These are phyloP conservation scores for Chaetomiaceae sp. DNA, from an alignment of 2,329 filamentous ascomycete species.

Conservation along the genomic window DNA sequence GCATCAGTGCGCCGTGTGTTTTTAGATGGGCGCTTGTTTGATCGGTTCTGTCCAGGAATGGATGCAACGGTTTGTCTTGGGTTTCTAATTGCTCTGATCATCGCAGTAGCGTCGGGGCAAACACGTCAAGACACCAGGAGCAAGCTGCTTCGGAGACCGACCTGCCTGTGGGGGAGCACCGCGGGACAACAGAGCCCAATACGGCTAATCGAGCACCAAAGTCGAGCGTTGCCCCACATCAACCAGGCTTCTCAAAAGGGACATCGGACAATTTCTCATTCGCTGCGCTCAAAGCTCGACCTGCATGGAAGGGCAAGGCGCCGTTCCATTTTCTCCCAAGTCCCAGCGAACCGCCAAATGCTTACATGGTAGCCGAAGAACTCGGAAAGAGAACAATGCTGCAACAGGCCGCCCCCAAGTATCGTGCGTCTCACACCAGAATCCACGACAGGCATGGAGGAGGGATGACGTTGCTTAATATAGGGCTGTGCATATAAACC, in stretches of 20 bases:
- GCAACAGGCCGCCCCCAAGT: neutral
- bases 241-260: slow-evolving; percentile 22
- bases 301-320: neutral
- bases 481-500: slow-evolving; percentile 27
- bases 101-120: neutral
- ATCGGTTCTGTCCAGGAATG: neutral
- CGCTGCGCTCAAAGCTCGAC: slow-evolving; percentile 9
- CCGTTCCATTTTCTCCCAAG: neutral
- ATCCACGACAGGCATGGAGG: neutral
- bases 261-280: slow-evolving; percentile 29
- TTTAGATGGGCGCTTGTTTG: slow-evolving; percentile 11
- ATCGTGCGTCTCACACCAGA: neutral
- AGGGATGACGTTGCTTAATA: slow-evolving; percentile 29
- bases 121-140: neutral
- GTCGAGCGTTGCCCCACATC: neutral
- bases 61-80: slow-evolving; percentile 5
- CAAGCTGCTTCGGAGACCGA: neutral
- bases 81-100: neutral
- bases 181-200: neutral
- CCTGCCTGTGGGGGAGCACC: neutral
- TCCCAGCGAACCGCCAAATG: neutral
- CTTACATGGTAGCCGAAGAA: neutral
- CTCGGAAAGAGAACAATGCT: neutral
- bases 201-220: neutral
- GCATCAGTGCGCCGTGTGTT: neutral